Percentiles rank a stretch among this genome's conserved stretches.
These are phyloP conservation scores for Trichosporon ovoides DNA, from an alignment of 1,284 basidiomycete genomes.

Conservation along the genomic window DNA sequence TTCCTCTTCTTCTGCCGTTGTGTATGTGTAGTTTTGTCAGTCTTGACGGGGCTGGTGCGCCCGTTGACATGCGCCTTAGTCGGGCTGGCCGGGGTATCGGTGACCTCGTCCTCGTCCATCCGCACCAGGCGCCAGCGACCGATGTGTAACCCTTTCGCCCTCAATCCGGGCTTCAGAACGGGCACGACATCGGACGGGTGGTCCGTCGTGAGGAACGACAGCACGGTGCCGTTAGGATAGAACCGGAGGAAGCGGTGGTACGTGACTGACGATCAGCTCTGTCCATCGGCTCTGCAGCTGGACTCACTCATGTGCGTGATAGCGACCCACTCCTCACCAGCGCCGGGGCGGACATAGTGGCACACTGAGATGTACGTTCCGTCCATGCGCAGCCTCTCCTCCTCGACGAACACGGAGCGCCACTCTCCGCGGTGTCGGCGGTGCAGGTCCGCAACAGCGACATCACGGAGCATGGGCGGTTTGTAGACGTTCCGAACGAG, in stretches of 20 bases:
- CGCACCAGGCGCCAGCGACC: constrained; percentile 43
- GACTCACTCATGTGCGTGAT: constrained; percentile 47
- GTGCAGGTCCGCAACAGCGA: constrained; percentile 48
- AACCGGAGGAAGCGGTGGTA: constrained; percentile 65
- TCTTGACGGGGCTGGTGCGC: background rate
- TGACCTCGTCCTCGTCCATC: constrained; percentile 13
- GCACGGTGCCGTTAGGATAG: constrained; percentile 75
- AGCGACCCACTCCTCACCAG: constrained; percentile 76
- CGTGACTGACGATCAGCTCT: constrained; percentile 37
- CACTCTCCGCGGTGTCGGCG: constrained; percentile 59
- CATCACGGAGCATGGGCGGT: constrained; percentile 53
- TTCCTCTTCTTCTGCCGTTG: background rate
- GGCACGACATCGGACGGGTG: constrained; percentile 71
- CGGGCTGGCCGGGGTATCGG: background rate
- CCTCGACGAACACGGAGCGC: constrained; percentile 69
- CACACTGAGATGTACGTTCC: constrained; percentile 86
- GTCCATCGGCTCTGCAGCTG: too few relatives aligned
- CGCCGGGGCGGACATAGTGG: constrained; percentile 66
- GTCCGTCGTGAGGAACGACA: constrained; percentile 81
- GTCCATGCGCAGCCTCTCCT: constrained; percentile 73
- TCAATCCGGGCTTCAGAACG: constrained; percentile 65
- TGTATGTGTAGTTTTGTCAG: background rate
- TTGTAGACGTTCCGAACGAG: constrained; percentile 59
- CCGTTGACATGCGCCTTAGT: background rate
- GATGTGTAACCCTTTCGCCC: constrained; percentile 62